phyloP scores from a whole-genome alignment of 148 eudicot species.

The Persicaria maculosa region DNA sequence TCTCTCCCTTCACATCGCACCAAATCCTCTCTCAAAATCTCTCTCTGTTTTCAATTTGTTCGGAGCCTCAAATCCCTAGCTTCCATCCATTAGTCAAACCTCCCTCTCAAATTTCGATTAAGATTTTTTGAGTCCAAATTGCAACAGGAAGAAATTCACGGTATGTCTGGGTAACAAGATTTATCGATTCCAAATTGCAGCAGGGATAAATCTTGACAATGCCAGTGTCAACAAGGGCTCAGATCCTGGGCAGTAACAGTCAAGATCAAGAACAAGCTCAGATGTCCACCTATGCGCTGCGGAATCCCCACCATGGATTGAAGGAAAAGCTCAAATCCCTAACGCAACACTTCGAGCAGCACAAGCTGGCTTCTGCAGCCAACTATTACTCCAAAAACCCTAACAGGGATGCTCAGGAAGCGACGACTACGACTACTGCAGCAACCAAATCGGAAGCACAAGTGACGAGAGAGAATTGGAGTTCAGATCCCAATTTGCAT shows the following conservation, averaged over 20 bases:
- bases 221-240: slow-evolving; percentile 89
- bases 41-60: slow-evolving; percentile 21
- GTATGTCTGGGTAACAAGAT: slow-evolving; percentile 30
- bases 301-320: slow-evolving; percentile 80
- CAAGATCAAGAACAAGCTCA: slow-evolving; percentile 27
- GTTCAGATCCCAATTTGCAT: not conserved
- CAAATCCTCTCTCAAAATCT: slow-evolving; percentile 9
- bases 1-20: not conserved
- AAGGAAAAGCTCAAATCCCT: slow-evolving; percentile 78
- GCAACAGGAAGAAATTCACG: slow-evolving; percentile 22
- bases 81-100: slow-evolving; percentile 11
- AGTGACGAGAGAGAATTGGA: slow-evolving; percentile 39
- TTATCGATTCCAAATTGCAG: not conserved
- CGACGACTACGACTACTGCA: slow-evolving; percentile 11
- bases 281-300: slow-evolving; percentile 20
- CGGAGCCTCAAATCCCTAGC: slow-evolving; percentile 13
- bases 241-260: slow-evolving; percentile 30
- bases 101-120: not conserved
- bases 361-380: slow-evolving; percentile 37
- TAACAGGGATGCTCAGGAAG: slow-evolving; percentile 11
- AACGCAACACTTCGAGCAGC: slow-evolving; percentile 72
- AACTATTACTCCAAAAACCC: slow-evolving; percentile 1
- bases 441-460: slow-evolving; percentile 3
- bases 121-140: not conserved
- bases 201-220: slow-evolving; percentile 19